phyloP scores from a whole-genome alignment of 768 basidiomycete genomes.

The Chiua virens region DNA sequence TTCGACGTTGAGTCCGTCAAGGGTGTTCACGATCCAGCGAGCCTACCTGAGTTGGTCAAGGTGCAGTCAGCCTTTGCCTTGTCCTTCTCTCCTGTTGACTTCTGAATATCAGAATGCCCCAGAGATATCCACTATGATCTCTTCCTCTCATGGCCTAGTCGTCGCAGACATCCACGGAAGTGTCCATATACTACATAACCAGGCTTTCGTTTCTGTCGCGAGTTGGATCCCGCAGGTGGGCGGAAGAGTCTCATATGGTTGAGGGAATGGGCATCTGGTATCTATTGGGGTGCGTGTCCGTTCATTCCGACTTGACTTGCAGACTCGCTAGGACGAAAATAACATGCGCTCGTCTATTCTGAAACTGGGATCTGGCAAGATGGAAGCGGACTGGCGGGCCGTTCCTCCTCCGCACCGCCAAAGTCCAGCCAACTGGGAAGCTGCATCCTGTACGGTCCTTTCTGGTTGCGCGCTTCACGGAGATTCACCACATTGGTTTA shows the following conservation, averaged over 20 bases:
- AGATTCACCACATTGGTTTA: conserved; percentile 23
- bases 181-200: conserved; percentile 65
- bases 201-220: conserved; percentile 64
- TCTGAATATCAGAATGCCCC: conserved; percentile 45
- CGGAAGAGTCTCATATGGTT: conserved; percentile 84
- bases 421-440: conserved; percentile 71
- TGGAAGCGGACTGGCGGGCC: conserved; percentile 63
- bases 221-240: conserved; percentile 81
- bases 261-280: conserved; percentile 82
- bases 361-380: conserved; percentile 85
- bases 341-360: conserved; percentile 62
- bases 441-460: conserved; percentile 66
- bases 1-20: conserved; percentile 78
- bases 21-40: conserved; percentile 74
- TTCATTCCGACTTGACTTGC: conserved; percentile 12
- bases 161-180: conserved; percentile 87
- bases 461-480: background rate
- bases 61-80: conserved; percentile 34
- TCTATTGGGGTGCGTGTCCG: conserved; percentile 74
- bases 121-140: conserved; percentile 71
- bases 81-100: background rate
- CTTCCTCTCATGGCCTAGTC: conserved; percentile 65
- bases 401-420: conserved; percentile 67
- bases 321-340: conserved; percentile 66
- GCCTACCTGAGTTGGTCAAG: conserved; percentile 77